A percentile compares a stretch with the other conserved stretches of the same genome.
These are phyloP conservation scores for Gynandropsis gynandra DNA, from an alignment of 345 rosid genomes.

Conservation along the genomic window DNA sequence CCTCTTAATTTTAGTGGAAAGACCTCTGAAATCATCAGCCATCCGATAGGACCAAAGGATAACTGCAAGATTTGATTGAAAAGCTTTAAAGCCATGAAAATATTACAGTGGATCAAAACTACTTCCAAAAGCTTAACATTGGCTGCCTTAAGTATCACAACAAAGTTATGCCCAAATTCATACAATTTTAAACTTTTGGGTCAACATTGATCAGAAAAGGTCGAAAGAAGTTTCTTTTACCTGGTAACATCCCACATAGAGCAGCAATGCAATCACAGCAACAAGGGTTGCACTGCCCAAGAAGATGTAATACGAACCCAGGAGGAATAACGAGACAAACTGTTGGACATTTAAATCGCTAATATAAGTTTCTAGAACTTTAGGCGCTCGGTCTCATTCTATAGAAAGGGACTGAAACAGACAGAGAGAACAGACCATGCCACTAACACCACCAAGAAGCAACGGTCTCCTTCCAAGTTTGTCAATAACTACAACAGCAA, in stretches of 20 bases:
- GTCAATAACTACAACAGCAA: slow-evolving; percentile 77
- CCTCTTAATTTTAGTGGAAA: slow-evolving; percentile 86
- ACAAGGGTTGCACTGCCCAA: slow-evolving; percentile 52
- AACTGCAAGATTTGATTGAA: slow-evolving; percentile 44
- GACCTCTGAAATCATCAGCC: slow-evolving; percentile 95
- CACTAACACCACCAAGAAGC: slow-evolving; percentile 84
- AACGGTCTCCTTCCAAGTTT: slow-evolving; percentile 92
- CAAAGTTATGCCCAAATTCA: neutral
- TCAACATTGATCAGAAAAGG: slow-evolving; percentile 11
- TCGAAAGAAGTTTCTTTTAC: slow-evolving; percentile 32
- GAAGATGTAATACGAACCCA: slow-evolving; percentile 86
- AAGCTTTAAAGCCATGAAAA: slow-evolving; percentile 13
- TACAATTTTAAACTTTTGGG: neutral
- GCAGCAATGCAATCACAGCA: slow-evolving; percentile 73
- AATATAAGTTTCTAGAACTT: slow-evolving; percentile 4
- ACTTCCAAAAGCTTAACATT: neutral
- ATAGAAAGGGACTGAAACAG: slow-evolving; percentile 10
- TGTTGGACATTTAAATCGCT: slow-evolving; percentile 27
- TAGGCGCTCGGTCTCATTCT: neutral
- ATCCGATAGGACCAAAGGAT: slow-evolving; percentile 95
- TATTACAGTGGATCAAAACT: neutral
- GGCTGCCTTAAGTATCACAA: slow-evolving; percentile 9
- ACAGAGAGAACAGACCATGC: slow-evolving; percentile 50
- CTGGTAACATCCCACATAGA: slow-evolving; percentile 97
- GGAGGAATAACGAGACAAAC: slow-evolving; percentile 73